Base-by-base conservation (phyloP, 495 filamentous ascomycete species). In the Penicillium soppii region DNA sequence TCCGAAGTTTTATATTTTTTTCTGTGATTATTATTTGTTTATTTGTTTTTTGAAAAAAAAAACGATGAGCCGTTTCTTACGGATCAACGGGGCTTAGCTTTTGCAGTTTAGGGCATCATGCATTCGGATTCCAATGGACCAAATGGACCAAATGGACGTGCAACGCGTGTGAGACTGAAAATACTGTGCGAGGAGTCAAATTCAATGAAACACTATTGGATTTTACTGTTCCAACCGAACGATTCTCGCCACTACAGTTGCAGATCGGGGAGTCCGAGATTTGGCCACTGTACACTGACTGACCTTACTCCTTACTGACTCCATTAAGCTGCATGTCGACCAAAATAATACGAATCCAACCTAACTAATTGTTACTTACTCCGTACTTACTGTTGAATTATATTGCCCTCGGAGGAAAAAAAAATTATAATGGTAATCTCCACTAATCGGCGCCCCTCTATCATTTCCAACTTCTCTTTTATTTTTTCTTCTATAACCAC, bases 81-180 rank as follows among this genome's bases (percentile, higher is more conserved):
- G 57, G 61, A 64, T 65, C 53, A 54, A 54, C 37, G 62, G 62
- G 62, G 62, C 62, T 65, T 62, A 62, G 62, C 59, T 56, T 52
- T 62, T 62, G 59, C 62, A 62, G 59, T 65, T 65, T 65, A 50
- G 56, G 53, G 62, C 59, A 62, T 55, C 56, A 35, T 65, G 62
- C 62, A 65, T 53, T 51, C 52, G 36, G 29, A 12, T 52, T 55
- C 51, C 44, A n/a, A n/a, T n/a, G n/a, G n/a, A n/a, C n/a, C n/a
- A n/a, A n/a, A n/a, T n/a, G n/a, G 54, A 43, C 57, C 56, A 53
- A 58, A 66, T 61, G 62, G 54, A 61, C 43, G 56, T 61, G 57
- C 62, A 66, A 66, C 62, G 39, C n/a, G 40, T 33, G 53, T 61
- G 46, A 61, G 62, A 58, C 50, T 53, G 32, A 44, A 36, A 49